These are phyloP conservation scores for Cochlearia excelsa DNA, from an alignment of 345 rosid species.

Conservation along the genomic window DNA sequence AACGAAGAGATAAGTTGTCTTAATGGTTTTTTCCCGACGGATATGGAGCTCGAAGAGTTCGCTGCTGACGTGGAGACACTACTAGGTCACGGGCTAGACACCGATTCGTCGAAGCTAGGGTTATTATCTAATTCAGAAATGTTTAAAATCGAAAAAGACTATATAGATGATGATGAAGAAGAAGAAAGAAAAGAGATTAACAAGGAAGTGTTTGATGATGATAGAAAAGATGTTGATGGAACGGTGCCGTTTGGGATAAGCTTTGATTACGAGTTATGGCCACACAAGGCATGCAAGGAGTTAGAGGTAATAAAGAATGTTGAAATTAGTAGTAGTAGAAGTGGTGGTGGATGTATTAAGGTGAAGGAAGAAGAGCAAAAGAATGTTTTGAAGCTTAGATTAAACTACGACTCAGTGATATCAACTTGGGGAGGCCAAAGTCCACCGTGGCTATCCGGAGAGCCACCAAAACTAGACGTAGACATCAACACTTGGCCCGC, in stretches of 20 bases:
- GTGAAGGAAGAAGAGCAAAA: constrained; percentile 41
- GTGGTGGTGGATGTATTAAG: constrained; percentile 24
- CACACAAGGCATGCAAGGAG: constrained; percentile 45
- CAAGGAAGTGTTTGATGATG: constrained; percentile 27
- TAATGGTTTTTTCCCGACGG: constrained; percentile 63
- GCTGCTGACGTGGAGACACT: constrained; percentile 85
- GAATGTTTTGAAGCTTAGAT: constrained; percentile 46
- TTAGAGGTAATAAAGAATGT: constrained; percentile 43
- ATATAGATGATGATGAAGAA: constrained; percentile 13
- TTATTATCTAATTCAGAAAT: constrained; percentile 37
- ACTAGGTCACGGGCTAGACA: constrained; percentile 70
- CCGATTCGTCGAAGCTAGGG: constrained; percentile 64
- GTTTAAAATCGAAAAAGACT: constrained; percentile 55
- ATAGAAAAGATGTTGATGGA: constrained; percentile 38
- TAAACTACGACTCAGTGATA: constrained; percentile 69
- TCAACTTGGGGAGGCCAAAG: constrained; percentile 68
- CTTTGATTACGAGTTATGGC: constrained; percentile 49
- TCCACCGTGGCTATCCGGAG: constrained; percentile 72
- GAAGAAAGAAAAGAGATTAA: constrained; percentile 6
- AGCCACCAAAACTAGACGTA: constrained; percentile 55
- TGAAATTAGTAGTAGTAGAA: constrained; percentile 24
- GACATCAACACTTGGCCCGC: constrained; percentile 49
- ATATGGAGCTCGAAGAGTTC: constrained; percentile 80
- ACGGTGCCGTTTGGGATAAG: constrained; percentile 61
- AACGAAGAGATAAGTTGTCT: constrained; percentile 32